Evolutionary conservation across 2,329 filamentous ascomycete species (phyloP).

Genomic region (Botrytis porri): DNA sequence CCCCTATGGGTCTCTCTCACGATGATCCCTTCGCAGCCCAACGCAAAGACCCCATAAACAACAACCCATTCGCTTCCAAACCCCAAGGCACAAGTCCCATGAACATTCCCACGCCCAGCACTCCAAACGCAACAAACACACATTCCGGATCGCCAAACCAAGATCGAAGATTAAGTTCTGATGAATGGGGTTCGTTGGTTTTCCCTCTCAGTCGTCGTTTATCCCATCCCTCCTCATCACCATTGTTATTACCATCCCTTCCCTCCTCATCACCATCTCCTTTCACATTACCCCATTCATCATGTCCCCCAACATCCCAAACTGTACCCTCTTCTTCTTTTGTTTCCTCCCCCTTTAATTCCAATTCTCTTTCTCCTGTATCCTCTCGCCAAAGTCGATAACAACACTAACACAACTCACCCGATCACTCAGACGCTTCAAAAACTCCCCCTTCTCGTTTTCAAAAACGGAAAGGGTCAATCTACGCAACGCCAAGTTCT

Average conservation of each 20-base stretch:
- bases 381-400: neutral
- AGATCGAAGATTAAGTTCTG: slow-evolving; percentile 20
- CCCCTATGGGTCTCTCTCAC: neutral
- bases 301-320: neutral
- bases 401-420: neutral
- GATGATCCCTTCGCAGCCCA: slow-evolving; percentile 14
- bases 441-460: slow-evolving; percentile 45
- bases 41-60: slow-evolving; percentile 7
- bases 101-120: neutral
- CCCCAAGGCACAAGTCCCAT: neutral
- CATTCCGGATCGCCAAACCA: slow-evolving; percentile 5
- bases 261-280: slow-evolving; percentile 10
- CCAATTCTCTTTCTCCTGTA: neutral
- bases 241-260: slow-evolving; percentile 1
- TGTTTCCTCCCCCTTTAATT: neutral
- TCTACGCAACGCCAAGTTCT: slow-evolving; percentile 63
- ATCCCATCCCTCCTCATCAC: slow-evolving; percentile 1
- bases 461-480: slow-evolving; percentile 67
- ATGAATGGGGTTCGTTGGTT: slow-evolving; percentile 21
- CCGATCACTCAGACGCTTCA: slow-evolving; percentile 6
- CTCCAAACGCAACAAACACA: neutral
- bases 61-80: neutral
- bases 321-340: neutral
- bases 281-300: slow-evolving; percentile 10
- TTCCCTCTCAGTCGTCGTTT: slow-evolving; percentile 4